Evolutionary conservation across 352 stramenopile genomes (phyloP), one percentile per base, ranked within the genome.

Genomic region (Pythium coloratum): DNA sequence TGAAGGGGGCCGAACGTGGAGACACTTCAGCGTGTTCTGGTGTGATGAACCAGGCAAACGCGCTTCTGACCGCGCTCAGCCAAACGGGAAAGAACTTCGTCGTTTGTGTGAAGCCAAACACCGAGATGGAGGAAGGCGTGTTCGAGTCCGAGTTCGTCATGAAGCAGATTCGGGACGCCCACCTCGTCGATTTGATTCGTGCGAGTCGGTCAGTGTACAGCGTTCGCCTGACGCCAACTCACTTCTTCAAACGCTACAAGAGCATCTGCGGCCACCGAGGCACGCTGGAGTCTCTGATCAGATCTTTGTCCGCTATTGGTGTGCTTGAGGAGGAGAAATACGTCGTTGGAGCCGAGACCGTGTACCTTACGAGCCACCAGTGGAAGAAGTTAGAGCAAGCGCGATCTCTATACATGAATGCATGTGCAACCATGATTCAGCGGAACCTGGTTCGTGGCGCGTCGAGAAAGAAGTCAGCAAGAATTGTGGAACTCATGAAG

Each of bases 401-500:
- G 10, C 81, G 86, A 9, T 89, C 81, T 14, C 71, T 91, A 66
- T 93, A 90, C 61, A 62, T 95, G 24, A 95, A 92, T 36, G 86
- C 84, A 12, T 90, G 82, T 36, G 84, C 86, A 6, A 92, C 81
- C 4, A 91, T 95, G 82, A 91, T 95, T 47, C 84, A 95, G 74
- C 80, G 83, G 3, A 93, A 92, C 38, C 81, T 95, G 70, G 68
- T 91, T n/a, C 83, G 81, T 44, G 79, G 83, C 6, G 81, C 82
- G 3, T 90, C 88, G 49, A 75, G 81, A 10, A 80, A 83, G 57
- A 90, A 89, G 59, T 92, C 81, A 32, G 65, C 77, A 30, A 76
- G 76, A 3, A 77, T 91, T 42, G 42, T 91, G 16, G 78, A 84
- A 28, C 72, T 89, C 14, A 82, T 94, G 73, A 74, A 72, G 0